Percentiles rank a stretch among this genome's conserved stretches.
These are phyloP conservation scores for Volvox africanus DNA, from an alignment of 139 green algal genomes.

Conservation along the genomic window DNA sequence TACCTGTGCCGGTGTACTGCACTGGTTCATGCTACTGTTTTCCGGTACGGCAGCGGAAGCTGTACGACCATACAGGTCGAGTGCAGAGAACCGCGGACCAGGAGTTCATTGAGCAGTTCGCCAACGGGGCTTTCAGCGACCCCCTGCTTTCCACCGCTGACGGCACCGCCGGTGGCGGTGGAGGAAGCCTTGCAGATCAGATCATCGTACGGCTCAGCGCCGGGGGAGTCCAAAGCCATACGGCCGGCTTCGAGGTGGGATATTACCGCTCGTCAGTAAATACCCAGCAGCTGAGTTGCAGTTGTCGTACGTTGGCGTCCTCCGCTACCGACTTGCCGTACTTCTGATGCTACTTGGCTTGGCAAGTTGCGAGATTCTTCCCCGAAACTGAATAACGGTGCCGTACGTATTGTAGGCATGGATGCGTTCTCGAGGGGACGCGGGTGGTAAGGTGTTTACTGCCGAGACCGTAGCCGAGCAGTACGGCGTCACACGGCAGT, in stretches of 20 bases:
- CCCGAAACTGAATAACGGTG: too few species aligned
- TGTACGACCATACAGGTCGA: conserved; percentile 87
- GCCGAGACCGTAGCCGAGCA: conserved; percentile 76
- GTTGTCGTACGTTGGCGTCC: too few species aligned
- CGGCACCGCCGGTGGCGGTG: neutral
- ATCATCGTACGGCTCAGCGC: conserved; percentile 71
- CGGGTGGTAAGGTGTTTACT: conserved; percentile 69
- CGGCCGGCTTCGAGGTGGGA: conserved; percentile 80
- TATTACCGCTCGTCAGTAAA: too few species aligned
- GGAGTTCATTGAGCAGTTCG: conserved; percentile 88
- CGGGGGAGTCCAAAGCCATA: conserved; percentile 69
- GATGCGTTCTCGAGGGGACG: conserved; percentile 68
- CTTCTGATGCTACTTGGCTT: too few species aligned
- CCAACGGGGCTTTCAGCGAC: conserved; percentile 61
- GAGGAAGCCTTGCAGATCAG: conserved; percentile 66
- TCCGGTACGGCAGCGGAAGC: conserved; percentile 47
- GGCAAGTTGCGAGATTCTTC: too few species aligned
- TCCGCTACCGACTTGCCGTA: too few species aligned
- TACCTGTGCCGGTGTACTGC: too few species aligned
- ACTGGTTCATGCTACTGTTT: neutral
- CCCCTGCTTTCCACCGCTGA: neutral
- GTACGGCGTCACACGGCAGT: conserved; percentile 84
- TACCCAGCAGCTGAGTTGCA: too few species aligned
- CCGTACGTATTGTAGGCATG: conserved; percentile 3
- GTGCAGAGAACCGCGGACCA: conserved; percentile 80